A percentile compares a stretch with the other conserved stretches of the same genome.
Evolutionary conservation across 2,329 filamentous ascomycete species (phyloP).

Genomic region (Lojkania enalia): DNA sequence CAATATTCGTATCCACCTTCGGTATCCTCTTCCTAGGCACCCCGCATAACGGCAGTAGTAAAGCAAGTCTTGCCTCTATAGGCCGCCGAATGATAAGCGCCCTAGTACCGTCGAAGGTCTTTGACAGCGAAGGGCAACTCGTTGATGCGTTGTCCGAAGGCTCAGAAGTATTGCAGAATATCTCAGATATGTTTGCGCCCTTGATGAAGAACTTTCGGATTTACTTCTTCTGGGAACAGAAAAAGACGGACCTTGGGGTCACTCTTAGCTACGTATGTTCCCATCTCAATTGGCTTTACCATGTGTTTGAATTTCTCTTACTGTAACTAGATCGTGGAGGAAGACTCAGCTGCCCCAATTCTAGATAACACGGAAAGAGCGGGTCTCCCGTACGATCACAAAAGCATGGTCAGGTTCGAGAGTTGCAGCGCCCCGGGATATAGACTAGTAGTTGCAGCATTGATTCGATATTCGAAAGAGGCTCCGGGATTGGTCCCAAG

Average conservation of each 20-base stretch:
- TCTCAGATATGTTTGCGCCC: slow-evolving; percentile 23
- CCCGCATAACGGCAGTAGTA: slow-evolving; percentile 20
- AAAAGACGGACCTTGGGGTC: slow-evolving; percentile 15
- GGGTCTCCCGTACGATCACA: slow-evolving; percentile 30
- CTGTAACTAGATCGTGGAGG: slow-evolving; percentile 24
- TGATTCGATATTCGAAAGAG: slow-evolving; percentile 20
- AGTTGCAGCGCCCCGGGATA: slow-evolving; percentile 17
- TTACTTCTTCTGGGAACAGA: slow-evolving; percentile 30
- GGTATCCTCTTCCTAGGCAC: slow-evolving; percentile 41
- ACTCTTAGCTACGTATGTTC: too few species aligned
- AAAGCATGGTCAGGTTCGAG: slow-evolving; percentile 30
- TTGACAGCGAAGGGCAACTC: slow-evolving; percentile 17
- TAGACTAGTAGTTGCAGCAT: slow-evolving; percentile 21
- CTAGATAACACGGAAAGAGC: slow-evolving; percentile 28
- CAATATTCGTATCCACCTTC: slow-evolving; percentile 75
- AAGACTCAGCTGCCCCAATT: slow-evolving; percentile 28
- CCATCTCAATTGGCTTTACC: too few species aligned
- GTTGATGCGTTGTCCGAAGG: slow-evolving; percentile 24
- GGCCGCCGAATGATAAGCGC: slow-evolving; percentile 7
- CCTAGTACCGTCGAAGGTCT: slow-evolving; percentile 19
- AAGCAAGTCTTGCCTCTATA: too few species aligned
- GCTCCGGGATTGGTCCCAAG: slow-evolving; percentile 18
- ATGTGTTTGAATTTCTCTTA: too few species aligned
- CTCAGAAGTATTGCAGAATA: too few species aligned
- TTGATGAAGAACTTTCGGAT: slow-evolving; percentile 22